phyloP scores from a whole-genome alignment of 2,329 filamentous ascomycete species.

The Nakataea oryzae region DNA sequence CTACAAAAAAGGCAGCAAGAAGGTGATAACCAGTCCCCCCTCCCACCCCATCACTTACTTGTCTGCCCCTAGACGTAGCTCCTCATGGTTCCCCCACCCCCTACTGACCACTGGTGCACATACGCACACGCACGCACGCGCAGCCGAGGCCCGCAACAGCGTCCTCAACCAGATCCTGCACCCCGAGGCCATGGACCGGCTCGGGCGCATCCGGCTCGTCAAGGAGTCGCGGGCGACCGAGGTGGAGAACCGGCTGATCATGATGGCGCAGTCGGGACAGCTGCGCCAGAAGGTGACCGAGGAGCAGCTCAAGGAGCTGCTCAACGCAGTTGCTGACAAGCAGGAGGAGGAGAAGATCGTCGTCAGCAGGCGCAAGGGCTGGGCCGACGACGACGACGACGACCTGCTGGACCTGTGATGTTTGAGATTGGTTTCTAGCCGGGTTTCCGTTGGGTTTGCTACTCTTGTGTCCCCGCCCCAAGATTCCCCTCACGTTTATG shows the following conservation, averaged over 20 bases:
- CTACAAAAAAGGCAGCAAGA: slow-evolving; percentile 35
- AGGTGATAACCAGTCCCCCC: slow-evolving; percentile 18
- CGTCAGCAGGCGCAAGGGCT: slow-evolving; percentile 70
- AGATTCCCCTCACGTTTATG: neutral
- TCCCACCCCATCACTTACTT: neutral
- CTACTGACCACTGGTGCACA: neutral
- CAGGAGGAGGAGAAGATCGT: slow-evolving; percentile 77
- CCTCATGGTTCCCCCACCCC: slow-evolving; percentile 1
- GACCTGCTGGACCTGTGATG: slow-evolving; percentile 51
- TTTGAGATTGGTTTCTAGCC: neutral
- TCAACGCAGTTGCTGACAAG: slow-evolving; percentile 75
- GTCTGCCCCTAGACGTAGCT: neutral
- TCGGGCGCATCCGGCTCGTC: slow-evolving; percentile 89
- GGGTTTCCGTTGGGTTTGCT: neutral
- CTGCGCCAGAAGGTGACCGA: slow-evolving; percentile 82
- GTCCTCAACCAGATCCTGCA: slow-evolving; percentile 90
- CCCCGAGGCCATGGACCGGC: slow-evolving; percentile 83
- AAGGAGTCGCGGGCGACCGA: slow-evolving; percentile 85
- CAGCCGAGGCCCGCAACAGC: slow-evolving; percentile 60
- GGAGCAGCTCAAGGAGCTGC: slow-evolving; percentile 82
- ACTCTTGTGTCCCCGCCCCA: neutral
- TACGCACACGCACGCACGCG: too few relatives aligned
- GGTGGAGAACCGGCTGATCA: slow-evolving; percentile 87
- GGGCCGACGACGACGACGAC: slow-evolving; percentile 78
- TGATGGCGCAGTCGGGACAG: slow-evolving; percentile 81